A percentile compares a stretch with the other conserved stretches of the same genome.
These are phyloP conservation scores for Aspergillus neoniger DNA, from an alignment of 2,329 filamentous ascomycete genomes.

Conservation along the genomic window DNA sequence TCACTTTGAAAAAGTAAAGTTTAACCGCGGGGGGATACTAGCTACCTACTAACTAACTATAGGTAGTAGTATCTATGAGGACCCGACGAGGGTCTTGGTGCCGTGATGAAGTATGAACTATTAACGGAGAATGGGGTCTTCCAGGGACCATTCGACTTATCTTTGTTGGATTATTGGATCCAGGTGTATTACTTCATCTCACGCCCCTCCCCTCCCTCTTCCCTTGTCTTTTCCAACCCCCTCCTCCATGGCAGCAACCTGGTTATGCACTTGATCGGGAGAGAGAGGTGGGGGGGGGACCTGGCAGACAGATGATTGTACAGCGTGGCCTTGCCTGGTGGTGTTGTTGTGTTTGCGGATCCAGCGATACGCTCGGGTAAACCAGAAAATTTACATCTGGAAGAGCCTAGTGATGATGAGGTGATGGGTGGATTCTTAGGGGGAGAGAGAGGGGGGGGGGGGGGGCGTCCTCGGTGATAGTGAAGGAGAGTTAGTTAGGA, in stretches of 20 bases:
- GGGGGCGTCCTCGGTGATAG: too few relatives aligned
- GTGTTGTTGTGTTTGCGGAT: not conserved
- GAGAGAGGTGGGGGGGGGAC: not conserved
- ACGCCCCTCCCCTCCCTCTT: too few relatives aligned
- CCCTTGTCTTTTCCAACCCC: not conserved
- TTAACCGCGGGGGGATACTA: not conserved
- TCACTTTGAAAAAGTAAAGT: constrained; percentile 7
- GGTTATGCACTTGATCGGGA: too few relatives aligned
- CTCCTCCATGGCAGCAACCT: not conserved
- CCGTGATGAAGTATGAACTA: not conserved
- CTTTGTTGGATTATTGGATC: constrained; percentile 6
- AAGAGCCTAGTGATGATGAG: too few relatives aligned
- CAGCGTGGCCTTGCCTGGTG: constrained; percentile 4
- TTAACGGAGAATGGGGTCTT: not conserved
- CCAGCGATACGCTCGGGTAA: constrained; percentile 10
- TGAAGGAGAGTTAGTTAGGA: not conserved
- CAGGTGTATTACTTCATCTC: constrained; percentile 1
- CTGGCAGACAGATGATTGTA: constrained; percentile 4
- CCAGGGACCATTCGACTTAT: not conserved
- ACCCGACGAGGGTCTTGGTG: not conserved
- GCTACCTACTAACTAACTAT: too few relatives aligned
- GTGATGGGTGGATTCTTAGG: too few relatives aligned
- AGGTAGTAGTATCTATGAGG: not conserved
- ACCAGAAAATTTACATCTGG: not conserved
- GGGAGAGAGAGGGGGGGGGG: too few relatives aligned